Conservation (phyloP, 1,284 basidiomycete genomes). For the Pseudozyma tsukubaensis region DNA sequence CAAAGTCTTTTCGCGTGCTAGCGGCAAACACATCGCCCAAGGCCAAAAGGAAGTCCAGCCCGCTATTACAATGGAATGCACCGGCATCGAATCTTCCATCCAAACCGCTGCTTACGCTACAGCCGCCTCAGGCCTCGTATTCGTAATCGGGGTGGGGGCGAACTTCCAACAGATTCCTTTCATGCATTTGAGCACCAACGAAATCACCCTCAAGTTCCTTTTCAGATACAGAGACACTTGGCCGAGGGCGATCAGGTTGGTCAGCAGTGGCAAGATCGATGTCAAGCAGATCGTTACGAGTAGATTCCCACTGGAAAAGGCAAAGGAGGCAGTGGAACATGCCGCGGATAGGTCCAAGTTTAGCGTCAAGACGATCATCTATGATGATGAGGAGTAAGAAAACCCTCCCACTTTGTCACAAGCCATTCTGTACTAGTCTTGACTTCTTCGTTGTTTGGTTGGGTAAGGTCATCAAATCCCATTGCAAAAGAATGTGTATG, state of each 20-base stretch:
- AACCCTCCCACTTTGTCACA: too few relatives aligned
- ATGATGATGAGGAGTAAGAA: constrained; percentile 48
- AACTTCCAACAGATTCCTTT: constrained; percentile 69
- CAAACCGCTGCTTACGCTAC: constrained; percentile 75
- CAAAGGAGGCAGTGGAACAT: constrained; percentile 82
- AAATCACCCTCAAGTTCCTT: constrained; percentile 72
- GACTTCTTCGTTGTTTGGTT: background rate
- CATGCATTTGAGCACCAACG: constrained; percentile 72
- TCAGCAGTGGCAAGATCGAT: constrained; percentile 81
- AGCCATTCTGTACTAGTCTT: background rate
- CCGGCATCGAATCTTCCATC: constrained; percentile 87
- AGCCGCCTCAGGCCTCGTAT: constrained; percentile 71
- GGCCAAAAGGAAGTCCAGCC: constrained; percentile 48
- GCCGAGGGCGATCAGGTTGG: constrained; percentile 83
- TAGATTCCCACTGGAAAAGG: constrained; percentile 79
- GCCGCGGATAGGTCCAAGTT: constrained; percentile 75
- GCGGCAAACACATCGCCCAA: constrained; percentile 41
- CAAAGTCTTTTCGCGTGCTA: constrained; percentile 51
- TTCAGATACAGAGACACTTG: constrained; percentile 73
- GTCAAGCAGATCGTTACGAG: constrained; percentile 90
- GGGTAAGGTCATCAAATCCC: background rate
- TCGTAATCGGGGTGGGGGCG: constrained; percentile 73
- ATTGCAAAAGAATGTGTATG: background rate
- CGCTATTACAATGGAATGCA: constrained; percentile 76
- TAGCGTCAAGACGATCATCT: constrained; percentile 62